Evolutionary conservation across 2,329 filamentous ascomycete species (phyloP).

Genomic region (Hypoxylon sp.): DNA sequence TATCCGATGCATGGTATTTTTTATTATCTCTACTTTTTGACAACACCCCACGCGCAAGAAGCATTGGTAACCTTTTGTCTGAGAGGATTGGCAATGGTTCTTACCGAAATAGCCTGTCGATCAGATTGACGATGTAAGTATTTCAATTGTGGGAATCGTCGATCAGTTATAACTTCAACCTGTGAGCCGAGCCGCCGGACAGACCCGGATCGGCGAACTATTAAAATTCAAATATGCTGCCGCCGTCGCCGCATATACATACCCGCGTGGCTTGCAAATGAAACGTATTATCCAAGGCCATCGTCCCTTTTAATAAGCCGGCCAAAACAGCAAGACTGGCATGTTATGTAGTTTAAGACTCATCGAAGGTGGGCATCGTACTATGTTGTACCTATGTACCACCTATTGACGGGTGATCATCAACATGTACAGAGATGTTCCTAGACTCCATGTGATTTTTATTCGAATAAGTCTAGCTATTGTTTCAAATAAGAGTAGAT

Average conservation of each 20-base stretch:
- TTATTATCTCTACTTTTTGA: conserved; percentile 9
- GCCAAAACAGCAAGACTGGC: conserved; percentile 13
- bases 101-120: conserved; percentile 38
- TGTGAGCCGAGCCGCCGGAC: conserved; percentile 39
- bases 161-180: conserved; percentile 27
- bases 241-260: conserved; percentile 12
- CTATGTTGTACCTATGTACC: neutral
- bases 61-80: conserved; percentile 27
- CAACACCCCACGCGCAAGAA: conserved; percentile 33
- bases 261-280: conserved; percentile 7
- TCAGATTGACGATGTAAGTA: conserved; percentile 36
- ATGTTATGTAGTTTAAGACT: conserved; percentile 18
- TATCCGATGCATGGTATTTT: conserved; percentile 7
- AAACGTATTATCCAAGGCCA: conserved; percentile 22
- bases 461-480: conserved; percentile 8
- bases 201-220: conserved; percentile 38
- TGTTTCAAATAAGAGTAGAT: conserved; percentile 11
- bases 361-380: conserved; percentile 2
- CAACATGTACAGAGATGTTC: conserved; percentile 11
- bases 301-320: conserved; percentile 9
- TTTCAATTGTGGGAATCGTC: conserved; percentile 33
- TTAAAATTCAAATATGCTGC: conserved; percentile 18
- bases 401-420: neutral
- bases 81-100: conserved; percentile 27
- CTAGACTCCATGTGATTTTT: conserved; percentile 10